phyloP scores from a whole-genome alignment of 2,329 filamentous ascomycete genomes.

The Monilinia vaccinii-corymbosi region DNA sequence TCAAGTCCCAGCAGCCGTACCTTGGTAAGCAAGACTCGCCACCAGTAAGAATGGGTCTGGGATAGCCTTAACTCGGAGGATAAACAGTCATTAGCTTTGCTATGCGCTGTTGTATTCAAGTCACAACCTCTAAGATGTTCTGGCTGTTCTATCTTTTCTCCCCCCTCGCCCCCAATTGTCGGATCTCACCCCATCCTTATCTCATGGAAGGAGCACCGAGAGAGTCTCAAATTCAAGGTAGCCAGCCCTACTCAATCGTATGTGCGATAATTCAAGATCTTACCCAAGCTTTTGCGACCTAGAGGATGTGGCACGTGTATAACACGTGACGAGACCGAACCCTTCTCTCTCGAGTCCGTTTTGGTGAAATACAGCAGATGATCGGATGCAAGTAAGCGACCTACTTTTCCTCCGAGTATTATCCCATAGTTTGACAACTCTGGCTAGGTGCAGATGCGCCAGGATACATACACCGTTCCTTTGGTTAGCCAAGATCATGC shows the following conservation, averaged over 20 bases:
- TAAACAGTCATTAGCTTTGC: background rate
- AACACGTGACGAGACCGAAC: background rate
- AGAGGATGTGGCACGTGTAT: background rate
- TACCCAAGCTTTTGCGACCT: background rate
- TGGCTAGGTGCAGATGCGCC: conserved; percentile 8
- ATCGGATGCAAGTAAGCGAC: background rate
- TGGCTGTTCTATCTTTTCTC: conserved; percentile 2
- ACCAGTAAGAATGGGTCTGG: background rate
- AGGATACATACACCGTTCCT: conserved; percentile 8
- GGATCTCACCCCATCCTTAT: background rate
- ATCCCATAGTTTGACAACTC: conserved; percentile 6
- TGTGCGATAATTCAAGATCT: background rate
- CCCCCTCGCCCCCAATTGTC: background rate
- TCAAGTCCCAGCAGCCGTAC: background rate
- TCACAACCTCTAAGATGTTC: background rate
- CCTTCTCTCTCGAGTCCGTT: background rate
- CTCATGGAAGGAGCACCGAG: background rate
- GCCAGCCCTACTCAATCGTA: background rate
- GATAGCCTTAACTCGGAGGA: background rate
- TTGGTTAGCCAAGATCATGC: conserved; percentile 11
- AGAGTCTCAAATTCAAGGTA: background rate
- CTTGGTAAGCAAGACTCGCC: background rate
- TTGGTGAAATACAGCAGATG: conserved; percentile 1
- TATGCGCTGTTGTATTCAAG: conserved; percentile 2
- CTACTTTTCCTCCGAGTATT: conserved; percentile 5